Evolutionary conservation across 768 basidiomycete genomes (phyloP), one percentile per base, ranked within the genome.

Genomic region (Podaxis carcinomalis): DNA sequence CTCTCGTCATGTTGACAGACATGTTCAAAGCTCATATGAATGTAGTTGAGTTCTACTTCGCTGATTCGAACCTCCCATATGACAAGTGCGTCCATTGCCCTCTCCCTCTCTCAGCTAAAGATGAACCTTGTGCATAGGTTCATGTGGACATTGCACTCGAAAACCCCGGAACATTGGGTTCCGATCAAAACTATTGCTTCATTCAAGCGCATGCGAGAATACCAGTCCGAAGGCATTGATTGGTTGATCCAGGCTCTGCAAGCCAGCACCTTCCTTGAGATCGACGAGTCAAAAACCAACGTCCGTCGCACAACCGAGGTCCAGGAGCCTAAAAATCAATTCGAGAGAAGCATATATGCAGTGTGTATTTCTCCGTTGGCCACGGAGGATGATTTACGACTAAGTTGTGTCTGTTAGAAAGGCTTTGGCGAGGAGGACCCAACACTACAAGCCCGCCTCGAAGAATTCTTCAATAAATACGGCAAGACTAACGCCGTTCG

Each of bases 11-110:
- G 44, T 16, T 61, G 5, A 57, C 13, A 13, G 13, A 16, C 28
- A 23, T 21, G 16, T 44, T 56, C 39, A 23, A 32, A 7, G 56
- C 46, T 58, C 19, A 56, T 35, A 11, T 39, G 14, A 5, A 25
- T 36, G 52, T 58, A 97, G 95, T 96, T 68, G 92, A 95, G 71
- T 98, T 97, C 74, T 97, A 98, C 79, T 95, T 98, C 75, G 91
- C 91, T 55, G 94, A 96, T 74, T 83, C 93, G n/a, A 97, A 98
- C 74, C 83, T 98, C 56, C 95, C 95, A 1, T 94, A 84, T 65
- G 92, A 94, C 80, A 90, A 86, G 89, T 89, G 68, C 27, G 80
- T 59, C 21, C 52, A 50, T 16, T 37, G 37, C 25, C 21, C 23
- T 19, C 10, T 50, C 11, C 27, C 21, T 44, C 49, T 10, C 14